These are phyloP conservation scores for Yamadazyma sp. DNA, from an alignment of 805 yeast genomes.

Conservation along the genomic window DNA sequence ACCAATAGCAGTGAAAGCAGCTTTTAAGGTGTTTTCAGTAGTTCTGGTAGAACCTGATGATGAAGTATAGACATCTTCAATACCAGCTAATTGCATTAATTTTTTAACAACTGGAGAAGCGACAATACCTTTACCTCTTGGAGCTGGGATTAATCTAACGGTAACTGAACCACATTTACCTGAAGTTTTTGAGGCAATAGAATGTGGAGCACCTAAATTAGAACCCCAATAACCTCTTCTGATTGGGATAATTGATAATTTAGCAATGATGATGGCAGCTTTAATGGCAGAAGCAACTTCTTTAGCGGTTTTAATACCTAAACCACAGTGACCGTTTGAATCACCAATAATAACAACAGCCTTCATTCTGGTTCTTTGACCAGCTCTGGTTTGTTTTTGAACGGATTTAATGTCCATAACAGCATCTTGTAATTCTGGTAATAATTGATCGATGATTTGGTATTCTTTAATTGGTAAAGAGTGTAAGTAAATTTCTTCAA, in stretches of 20 bases:
- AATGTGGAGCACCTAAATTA: slow-evolving; percentile 99
- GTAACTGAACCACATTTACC: slow-evolving; percentile 99
- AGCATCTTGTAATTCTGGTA: slow-evolving; percentile 95
- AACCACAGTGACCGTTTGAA: slow-evolving; percentile 99
- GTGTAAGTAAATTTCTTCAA: slow-evolving; percentile 99
- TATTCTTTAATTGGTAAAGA: slow-evolving; percentile 99
- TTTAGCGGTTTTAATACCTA: slow-evolving; percentile 99
- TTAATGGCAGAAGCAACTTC: slow-evolving; percentile 99
- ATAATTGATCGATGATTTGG: slow-evolving; percentile 96
- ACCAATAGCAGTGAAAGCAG: slow-evolving; percentile 98
- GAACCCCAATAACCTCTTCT: slow-evolving; percentile 99
- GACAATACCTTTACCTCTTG: slow-evolving; percentile 99
- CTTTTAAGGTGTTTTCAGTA: slow-evolving; percentile 99
- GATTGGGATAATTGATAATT: slow-evolving; percentile 97
- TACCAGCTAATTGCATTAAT: slow-evolving; percentile 98
- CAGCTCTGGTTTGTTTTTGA: slow-evolving; percentile 99
- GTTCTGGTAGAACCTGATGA: slow-evolving; percentile 99
- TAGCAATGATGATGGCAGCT: slow-evolving; percentile 99
- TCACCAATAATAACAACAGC: slow-evolving; percentile 99
- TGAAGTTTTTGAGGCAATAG: slow-evolving; percentile 95
- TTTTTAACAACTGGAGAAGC: slow-evolving; percentile 99
- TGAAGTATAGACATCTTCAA: slow-evolving; percentile 98
- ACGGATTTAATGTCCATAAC: slow-evolving; percentile 99
- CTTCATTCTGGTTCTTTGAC: slow-evolving; percentile 99
- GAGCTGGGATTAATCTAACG: slow-evolving; percentile 99